These are phyloP conservation scores for Oryza rufipogon DNA, from an alignment of 176 grass and related monocot species.

Conservation along the genomic window DNA sequence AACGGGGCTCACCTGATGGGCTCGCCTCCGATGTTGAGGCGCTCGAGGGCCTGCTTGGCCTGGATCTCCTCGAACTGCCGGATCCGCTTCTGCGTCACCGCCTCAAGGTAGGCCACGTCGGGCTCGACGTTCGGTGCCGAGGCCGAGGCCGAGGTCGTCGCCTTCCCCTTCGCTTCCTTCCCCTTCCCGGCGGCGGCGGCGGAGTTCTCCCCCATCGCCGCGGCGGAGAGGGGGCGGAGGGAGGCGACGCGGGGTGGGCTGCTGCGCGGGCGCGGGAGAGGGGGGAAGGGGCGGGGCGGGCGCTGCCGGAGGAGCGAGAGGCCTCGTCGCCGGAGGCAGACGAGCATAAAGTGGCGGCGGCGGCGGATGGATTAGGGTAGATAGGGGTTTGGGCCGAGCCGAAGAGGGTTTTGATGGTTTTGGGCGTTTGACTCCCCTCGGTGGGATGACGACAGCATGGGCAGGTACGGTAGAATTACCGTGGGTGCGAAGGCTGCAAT, in stretches of 20 bases:
- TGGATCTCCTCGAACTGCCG: slow-evolving; percentile 74
- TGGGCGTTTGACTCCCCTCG: background rate
- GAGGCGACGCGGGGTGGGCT: background rate
- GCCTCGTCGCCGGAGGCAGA: slow-evolving; percentile 54
- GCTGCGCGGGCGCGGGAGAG: background rate
- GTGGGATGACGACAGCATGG: background rate
- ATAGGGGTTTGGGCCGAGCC: background rate
- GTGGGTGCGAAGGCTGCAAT: no score
- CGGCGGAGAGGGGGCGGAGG: slow-evolving; percentile 12
- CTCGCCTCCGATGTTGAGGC: slow-evolving; percentile 64
- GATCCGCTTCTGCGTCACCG: slow-evolving; percentile 63
- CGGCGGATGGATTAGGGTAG: background rate
- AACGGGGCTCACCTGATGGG: slow-evolving; percentile 67
- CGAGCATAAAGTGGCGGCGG: slow-evolving; percentile 50
- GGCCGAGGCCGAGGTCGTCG: background rate
- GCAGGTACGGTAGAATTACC: background rate
- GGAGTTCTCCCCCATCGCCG: slow-evolving; percentile 51
- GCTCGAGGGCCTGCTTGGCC: slow-evolving; percentile 55
- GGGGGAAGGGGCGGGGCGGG: background rate
- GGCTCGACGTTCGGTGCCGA: background rate
- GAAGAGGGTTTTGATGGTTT: slow-evolving; percentile 7
- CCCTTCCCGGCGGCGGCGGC: background rate
- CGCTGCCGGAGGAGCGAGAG: slow-evolving; percentile 41
- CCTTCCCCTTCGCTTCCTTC: slow-evolving; percentile 44
- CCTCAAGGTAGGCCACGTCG: slow-evolving; percentile 71